Evolutionary conservation across 116 monocot species (phyloP), one percentile per base, ranked within the genome.

Genomic region (Thalassia testudinum): DNA sequence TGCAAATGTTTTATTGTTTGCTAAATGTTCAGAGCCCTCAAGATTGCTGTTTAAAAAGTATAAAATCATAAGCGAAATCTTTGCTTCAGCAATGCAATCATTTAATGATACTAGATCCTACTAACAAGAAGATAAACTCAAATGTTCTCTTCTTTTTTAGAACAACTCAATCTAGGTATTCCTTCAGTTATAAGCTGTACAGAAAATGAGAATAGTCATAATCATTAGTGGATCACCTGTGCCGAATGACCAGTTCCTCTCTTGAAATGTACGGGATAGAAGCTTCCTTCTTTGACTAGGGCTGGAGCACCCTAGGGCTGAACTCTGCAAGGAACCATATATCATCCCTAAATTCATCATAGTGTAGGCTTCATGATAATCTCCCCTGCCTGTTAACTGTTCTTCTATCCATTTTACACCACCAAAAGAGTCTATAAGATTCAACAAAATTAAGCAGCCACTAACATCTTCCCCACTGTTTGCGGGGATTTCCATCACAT

Each of bases 261-360:
- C 74, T 60, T 67, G 72, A 76, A 81, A 80, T 48, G 71, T 76
- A 14, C 68, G 63, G n/a, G 76, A 57, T 60, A 95, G 66, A 24
- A 95, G 56, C 30, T 67, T 58, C 65, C 81, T 80, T 68, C 87
- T 81, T 56, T 84, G 64, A 48, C 73, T 42, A 64, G 93, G 81
- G 62, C 43, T 70, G 47, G 64, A 73, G 61, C 70, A 84, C 61
- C 66, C 74, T 64, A 67, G 57, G 24, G 63, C 53, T n/a, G 63
- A 66, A 64, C 68, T 83, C 29, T 95, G 73, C 42, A 95, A 58
- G 26, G 80, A 81, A 63, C 93, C 78, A 58, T 81, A 95, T 47
- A 52, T 28, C 81, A 81, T 83, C 53, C 87, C 93, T 53, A 87
- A 42, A 55, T 74, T 81, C 88, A 87, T 95, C 43, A 87, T 74